Evolutionary conservation across 1,139 yeast species (phyloP).

Genomic region (Hyphopichia wangnamkhiaoensis): DNA sequence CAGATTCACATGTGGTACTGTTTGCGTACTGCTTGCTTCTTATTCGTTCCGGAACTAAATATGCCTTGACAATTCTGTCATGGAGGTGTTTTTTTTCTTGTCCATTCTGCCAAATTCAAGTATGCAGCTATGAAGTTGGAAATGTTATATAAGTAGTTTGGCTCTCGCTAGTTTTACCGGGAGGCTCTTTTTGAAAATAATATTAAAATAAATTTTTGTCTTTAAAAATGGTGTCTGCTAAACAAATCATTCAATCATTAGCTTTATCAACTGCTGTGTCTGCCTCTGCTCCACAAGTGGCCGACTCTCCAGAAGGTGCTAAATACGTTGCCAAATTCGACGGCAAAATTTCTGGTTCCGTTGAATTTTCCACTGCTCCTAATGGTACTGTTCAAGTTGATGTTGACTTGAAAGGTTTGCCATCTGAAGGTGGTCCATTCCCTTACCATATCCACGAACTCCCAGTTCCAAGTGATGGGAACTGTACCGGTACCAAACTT

Average conservation of each 20-base stretch:
- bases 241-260: slow-evolving; percentile 8
- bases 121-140: too few species aligned
- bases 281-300: slow-evolving; percentile 24
- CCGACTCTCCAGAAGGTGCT: slow-evolving; percentile 27
- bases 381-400: slow-evolving; percentile 36
- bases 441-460: slow-evolving; percentile 41
- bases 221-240: slow-evolving; percentile 7
- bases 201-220: background rate
- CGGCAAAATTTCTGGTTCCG: slow-evolving; percentile 26
- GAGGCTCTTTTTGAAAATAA: background rate
- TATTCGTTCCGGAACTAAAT: too few species aligned
- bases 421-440: slow-evolving; percentile 42
- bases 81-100: too few species aligned
- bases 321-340: slow-evolving; percentile 24
- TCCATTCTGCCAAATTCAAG: too few species aligned
- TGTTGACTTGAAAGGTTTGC: slow-evolving; percentile 36
- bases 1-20: too few species aligned
- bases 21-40: too few species aligned
- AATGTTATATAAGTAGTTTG: too few species aligned
- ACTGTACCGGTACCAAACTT: slow-evolving; percentile 38
- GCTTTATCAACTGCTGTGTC: slow-evolving; percentile 14
- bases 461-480: slow-evolving; percentile 41
- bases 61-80: too few species aligned
- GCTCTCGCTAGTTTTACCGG: background rate
- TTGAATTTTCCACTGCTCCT: slow-evolving; percentile 28